Evolutionary conservation across 2,329 filamentous ascomycete genomes (phyloP).

Genomic region (Cordyceps cicadae): DNA sequence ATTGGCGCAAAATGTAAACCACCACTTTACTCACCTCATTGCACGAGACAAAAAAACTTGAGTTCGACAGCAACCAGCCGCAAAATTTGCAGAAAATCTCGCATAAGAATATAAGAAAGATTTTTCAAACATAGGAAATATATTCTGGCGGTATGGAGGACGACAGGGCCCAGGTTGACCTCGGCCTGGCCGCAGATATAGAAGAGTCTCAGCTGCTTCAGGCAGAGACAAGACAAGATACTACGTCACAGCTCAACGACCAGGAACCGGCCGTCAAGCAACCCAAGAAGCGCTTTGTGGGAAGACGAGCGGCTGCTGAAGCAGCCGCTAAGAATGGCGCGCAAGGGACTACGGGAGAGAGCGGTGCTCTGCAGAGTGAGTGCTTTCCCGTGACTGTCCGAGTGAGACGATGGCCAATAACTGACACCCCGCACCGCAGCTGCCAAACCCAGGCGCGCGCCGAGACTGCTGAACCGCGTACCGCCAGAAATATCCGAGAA

Average conservation of each 20-base stretch:
- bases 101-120: neutral
- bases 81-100: neutral
- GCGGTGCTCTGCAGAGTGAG: slow-evolving; percentile 42
- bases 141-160: slow-evolving; percentile 54
- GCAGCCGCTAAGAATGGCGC: slow-evolving; percentile 35
- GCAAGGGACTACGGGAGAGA: slow-evolving; percentile 19
- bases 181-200: slow-evolving; percentile 61
- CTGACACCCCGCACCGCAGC: slow-evolving; percentile 36
- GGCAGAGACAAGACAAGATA: slow-evolving; percentile 21
- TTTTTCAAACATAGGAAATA: neutral
- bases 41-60: neutral
- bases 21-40: slow-evolving; percentile 4
- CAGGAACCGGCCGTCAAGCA: slow-evolving; percentile 49
- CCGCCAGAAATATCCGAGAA: slow-evolving; percentile 81
- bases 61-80: neutral
- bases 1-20: slow-evolving; percentile 12
- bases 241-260: slow-evolving; percentile 18
- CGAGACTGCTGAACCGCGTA: slow-evolving; percentile 83
- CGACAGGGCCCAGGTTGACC: slow-evolving; percentile 60
- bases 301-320: slow-evolving; percentile 64
- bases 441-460: slow-evolving; percentile 60
- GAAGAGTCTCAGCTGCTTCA: slow-evolving; percentile 39
- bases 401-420: neutral
- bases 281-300: slow-evolving; percentile 89
- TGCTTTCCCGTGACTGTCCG: neutral